A percentile compares a stretch with the other conserved stretches of the same genome.
Evolutionary conservation across 306 rosid species (phyloP).

Genomic region (Datisca glomerata): DNA sequence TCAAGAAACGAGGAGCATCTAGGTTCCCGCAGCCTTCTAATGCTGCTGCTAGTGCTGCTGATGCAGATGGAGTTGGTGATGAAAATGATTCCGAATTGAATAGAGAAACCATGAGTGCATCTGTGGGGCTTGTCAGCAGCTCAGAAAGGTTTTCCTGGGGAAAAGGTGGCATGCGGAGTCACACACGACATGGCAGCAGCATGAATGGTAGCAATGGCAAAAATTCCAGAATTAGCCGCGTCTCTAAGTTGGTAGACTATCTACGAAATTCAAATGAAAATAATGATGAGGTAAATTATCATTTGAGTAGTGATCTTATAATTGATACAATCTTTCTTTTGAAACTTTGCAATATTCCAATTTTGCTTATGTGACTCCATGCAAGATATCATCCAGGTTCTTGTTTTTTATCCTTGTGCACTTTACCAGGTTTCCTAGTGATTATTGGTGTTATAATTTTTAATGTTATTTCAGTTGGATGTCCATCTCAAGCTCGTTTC

Average conservation of each 20-base stretch:
- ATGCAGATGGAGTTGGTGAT: conserved; percentile 41
- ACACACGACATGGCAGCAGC: conserved; percentile 36
- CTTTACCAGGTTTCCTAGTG: too few relatives aligned
- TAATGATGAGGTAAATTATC: conserved; percentile 41
- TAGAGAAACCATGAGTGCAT: conserved; percentile 32
- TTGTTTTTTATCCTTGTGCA: too few relatives aligned
- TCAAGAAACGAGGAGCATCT: conserved; percentile 39
- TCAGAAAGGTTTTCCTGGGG: conserved; percentile 63
- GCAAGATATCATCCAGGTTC: too few relatives aligned
- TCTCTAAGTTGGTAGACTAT: conserved; percentile 39
- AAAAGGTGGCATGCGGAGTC: conserved; percentile 46
- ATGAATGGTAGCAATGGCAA: conserved; percentile 29
- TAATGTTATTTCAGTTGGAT: too few relatives aligned
- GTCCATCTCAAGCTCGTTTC: too few relatives aligned
- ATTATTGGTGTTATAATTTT: too few relatives aligned
- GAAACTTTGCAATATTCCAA: too few relatives aligned
- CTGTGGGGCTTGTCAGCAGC: conserved; percentile 32
- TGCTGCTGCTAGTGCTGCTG: too few relatives aligned
- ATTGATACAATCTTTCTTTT: too few relatives aligned
- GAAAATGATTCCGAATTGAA: conserved; percentile 36
- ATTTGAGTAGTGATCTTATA: too few relatives aligned
- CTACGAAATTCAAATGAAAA: conserved; percentile 26
- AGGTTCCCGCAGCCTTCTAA: conserved; percentile 40
- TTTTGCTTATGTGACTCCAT: too few relatives aligned
- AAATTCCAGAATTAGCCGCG: conserved; percentile 35